phyloP scores from a whole-genome alignment of 2,329 filamentous ascomycete genomes.

The Aquanectria penicillioides region DNA sequence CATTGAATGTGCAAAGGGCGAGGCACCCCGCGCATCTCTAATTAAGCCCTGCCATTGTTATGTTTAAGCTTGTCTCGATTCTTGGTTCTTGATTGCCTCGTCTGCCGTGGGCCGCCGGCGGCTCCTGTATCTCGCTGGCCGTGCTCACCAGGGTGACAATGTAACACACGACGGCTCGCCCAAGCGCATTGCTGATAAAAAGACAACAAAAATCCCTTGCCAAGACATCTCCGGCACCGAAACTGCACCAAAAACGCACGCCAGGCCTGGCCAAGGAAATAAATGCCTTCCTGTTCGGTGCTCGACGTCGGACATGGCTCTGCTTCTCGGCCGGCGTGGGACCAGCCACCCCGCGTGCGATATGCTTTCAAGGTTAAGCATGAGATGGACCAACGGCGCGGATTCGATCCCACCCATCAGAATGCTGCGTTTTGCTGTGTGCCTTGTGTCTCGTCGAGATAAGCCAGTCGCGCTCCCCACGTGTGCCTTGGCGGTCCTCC shows the following conservation, averaged over 20 bases:
- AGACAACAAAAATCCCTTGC: too few relatives aligned
- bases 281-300: too few relatives aligned
- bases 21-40: neutral
- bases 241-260: too few relatives aligned
- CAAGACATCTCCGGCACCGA: too few relatives aligned
- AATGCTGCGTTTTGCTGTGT: conserved; percentile 2
- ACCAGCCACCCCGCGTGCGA: neutral
- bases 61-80: neutral
- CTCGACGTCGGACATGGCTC: too few relatives aligned
- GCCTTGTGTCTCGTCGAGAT: conserved; percentile 20
- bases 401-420: conserved; percentile 12
- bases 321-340: too few relatives aligned
- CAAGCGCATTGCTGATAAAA: too few relatives aligned
- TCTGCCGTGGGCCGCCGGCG: too few relatives aligned
- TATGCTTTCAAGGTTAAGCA: neutral
- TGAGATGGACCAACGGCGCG: neutral
- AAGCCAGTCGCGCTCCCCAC: conserved; percentile 40
- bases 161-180: too few relatives aligned
- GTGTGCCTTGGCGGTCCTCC: conserved; percentile 39
- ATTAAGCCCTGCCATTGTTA: neutral
- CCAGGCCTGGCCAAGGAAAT: too few relatives aligned
- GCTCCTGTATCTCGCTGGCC: too few relatives aligned
- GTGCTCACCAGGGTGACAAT: too few relatives aligned
- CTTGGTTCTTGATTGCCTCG: neutral
- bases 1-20: neutral